Evolutionary conservation across 2,329 filamentous ascomycete species (phyloP), one percentile per base, ranked within the genome.

Genomic region (Botrytis galanthina): DNA sequence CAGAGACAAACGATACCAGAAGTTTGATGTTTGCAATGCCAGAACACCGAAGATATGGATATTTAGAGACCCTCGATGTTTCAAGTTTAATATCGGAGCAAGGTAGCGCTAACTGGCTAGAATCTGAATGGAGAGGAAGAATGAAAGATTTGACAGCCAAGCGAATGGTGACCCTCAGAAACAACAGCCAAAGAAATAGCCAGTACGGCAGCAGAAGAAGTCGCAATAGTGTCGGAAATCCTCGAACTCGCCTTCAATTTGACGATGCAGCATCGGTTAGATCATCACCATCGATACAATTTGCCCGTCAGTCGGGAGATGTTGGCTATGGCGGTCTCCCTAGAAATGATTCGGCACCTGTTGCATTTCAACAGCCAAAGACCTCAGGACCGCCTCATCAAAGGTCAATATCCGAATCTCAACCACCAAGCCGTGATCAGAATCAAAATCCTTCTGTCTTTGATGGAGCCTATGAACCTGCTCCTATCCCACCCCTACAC

Each of bases 11-110:
- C 62, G 95, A 98, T 82, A 86, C 93, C 6, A 90, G 94, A 63
- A 97, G 96, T 73, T 86, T 99, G 76, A 99, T 99, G 96, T 99
- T 98, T 82, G 96, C 95, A 9, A 97, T 99, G 91, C 95, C 96
- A 0, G 93, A 93, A 78, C 90, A 96, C 78, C 90, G 91, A 71
- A 89, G 93, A 76, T 97, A 97, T 79, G 95, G 95, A 0, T 98
- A 98, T 79, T 84, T 99, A 39, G 96, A 98, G 79, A 90, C 94
- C 51, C 83, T 95, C 73, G 96, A 99, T 80, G 93, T 98, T 26
- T 90, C 91, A 6, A 87, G 88, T 71, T 84, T 98, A 60, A 94
- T 99, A 75, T 87, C 92, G 75, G 91, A 91, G 4, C 88, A 94
- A 4, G 93, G 92, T 32, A 97, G 92, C 81, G 84, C 88, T 32